Evolutionary conservation across 768 basidiomycete genomes (phyloP).

Genomic region (Xanthoconium purpureum): DNA sequence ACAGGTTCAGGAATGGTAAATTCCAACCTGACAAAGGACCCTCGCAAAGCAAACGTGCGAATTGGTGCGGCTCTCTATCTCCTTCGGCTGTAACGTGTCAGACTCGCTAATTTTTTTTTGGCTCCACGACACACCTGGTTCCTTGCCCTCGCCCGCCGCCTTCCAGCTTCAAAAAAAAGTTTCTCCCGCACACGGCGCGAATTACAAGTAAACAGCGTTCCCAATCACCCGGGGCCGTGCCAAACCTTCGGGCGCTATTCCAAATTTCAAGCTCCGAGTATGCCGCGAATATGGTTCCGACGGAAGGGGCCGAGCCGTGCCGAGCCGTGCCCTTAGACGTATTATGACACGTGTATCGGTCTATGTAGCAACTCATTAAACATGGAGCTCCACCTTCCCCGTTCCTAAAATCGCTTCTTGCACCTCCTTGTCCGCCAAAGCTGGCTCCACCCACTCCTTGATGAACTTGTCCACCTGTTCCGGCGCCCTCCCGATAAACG

Average conservation of each 20-base stretch:
- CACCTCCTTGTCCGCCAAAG: constrained; percentile 57
- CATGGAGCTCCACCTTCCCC: constrained; percentile 63
- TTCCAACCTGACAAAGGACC: constrained; percentile 18
- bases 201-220: background rate
- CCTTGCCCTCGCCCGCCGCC: background rate
- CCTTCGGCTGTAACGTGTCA: constrained; percentile 11
- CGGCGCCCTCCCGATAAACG: constrained; percentile 91
- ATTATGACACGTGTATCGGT: background rate
- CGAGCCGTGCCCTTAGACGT: constrained; percentile 1
- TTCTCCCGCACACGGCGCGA: background rate
- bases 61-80: constrained; percentile 19
- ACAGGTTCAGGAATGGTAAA: constrained; percentile 12
- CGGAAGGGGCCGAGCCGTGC: constrained; percentile 21
- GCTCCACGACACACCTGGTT: constrained; percentile 6
- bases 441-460: constrained; percentile 84
- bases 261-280: constrained; percentile 20
- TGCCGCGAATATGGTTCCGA: constrained; percentile 11
- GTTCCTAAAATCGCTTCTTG: constrained; percentile 49
- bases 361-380: constrained; percentile 21
- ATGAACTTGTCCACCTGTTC: constrained; percentile 92
- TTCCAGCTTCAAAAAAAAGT: background rate
- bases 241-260: constrained; percentile 8
- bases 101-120: background rate
- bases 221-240: background rate
- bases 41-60: constrained; percentile 27